These are phyloP conservation scores for Fusarium algeriense DNA, from an alignment of 2,329 filamentous ascomycete genomes.

Conservation along the genomic window DNA sequence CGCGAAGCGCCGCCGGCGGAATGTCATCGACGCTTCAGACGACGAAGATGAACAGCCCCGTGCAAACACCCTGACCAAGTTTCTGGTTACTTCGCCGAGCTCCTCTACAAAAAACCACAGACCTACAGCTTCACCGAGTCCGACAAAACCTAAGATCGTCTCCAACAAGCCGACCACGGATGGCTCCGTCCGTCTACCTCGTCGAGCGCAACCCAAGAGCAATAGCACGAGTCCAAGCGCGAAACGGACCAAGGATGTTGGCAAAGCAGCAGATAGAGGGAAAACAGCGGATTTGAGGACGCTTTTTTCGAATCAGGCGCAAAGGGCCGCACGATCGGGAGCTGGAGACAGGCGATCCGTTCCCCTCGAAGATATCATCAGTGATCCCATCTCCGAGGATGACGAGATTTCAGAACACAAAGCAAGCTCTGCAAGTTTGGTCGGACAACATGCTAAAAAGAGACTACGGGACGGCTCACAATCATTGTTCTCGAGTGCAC, in stretches of 20 bases:
- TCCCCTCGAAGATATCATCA: slow-evolving; percentile 62
- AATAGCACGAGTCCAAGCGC: slow-evolving; percentile 51
- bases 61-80: slow-evolving; percentile 65
- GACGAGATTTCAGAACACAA: slow-evolving; percentile 67
- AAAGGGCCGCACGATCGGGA: slow-evolving; percentile 57
- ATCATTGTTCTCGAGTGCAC: slow-evolving; percentile 33
- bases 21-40: slow-evolving; percentile 63
- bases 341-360: slow-evolving; percentile 47
- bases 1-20: slow-evolving; percentile 70
- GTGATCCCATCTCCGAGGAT: slow-evolving; percentile 71
- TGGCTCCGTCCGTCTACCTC: slow-evolving; percentile 39
- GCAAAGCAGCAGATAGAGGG: slow-evolving; percentile 62
- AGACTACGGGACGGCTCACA: slow-evolving; percentile 58
- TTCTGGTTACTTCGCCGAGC: slow-evolving; percentile 65
- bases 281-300: slow-evolving; percentile 69
- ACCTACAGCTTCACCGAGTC: slow-evolving; percentile 57
- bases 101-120: slow-evolving; percentile 51
- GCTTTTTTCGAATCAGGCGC: slow-evolving; percentile 72
- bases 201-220: slow-evolving; percentile 48
- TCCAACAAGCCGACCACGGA: slow-evolving; percentile 39
- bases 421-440: slow-evolving; percentile 64
- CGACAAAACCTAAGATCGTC: slow-evolving; percentile 50
- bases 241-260: slow-evolving; percentile 55
- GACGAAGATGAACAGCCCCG: slow-evolving; percentile 61
- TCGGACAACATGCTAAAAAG: slow-evolving; percentile 68